phyloP scores from a whole-genome alignment of 2,329 filamentous ascomycete species.

The Neopestalotiopsis sp. region DNA sequence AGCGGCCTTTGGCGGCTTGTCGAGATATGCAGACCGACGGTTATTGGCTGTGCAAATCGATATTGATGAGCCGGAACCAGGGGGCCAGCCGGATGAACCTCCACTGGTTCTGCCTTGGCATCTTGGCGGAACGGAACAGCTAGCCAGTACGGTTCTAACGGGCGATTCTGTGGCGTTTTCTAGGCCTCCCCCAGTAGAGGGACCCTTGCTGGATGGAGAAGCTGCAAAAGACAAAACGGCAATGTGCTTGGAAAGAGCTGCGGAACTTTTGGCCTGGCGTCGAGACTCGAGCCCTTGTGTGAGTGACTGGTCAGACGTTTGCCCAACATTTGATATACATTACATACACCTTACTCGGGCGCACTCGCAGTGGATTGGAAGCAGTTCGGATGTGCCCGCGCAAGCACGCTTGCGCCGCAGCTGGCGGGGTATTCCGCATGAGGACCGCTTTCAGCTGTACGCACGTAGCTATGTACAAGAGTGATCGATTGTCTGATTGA shows the following conservation, averaged over 20 bases:
- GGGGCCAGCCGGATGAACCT: neutral
- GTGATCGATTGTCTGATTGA: neutral
- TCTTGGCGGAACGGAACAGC: slow-evolving; percentile 18
- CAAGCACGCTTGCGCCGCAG: neutral
- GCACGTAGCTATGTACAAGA: neutral
- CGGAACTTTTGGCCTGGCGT: neutral
- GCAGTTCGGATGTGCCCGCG: neutral
- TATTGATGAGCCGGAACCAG: neutral
- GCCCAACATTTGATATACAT: neutral
- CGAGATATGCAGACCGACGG: slow-evolving; percentile 17
- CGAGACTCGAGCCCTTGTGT: neutral
- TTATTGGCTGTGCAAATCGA: slow-evolving; percentile 16
- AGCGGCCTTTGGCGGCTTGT: slow-evolving; percentile 10
- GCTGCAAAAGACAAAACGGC: neutral
- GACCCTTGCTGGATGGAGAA: slow-evolving; percentile 17
- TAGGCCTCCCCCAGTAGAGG: neutral
- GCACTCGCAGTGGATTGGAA: neutral
- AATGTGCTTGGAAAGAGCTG: neutral
- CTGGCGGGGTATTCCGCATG: neutral
- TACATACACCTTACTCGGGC: neutral
- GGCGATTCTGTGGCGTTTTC: slow-evolving; percentile 6
- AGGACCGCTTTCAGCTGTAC: neutral
- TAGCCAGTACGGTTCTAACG: slow-evolving; percentile 14
- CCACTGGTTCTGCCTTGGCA: slow-evolving; percentile 17
- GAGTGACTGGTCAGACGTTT: neutral